Base-by-base conservation (phyloP, 2,329 filamentous ascomycete genomes). In the Colletotrichum cordylinicola region DNA sequence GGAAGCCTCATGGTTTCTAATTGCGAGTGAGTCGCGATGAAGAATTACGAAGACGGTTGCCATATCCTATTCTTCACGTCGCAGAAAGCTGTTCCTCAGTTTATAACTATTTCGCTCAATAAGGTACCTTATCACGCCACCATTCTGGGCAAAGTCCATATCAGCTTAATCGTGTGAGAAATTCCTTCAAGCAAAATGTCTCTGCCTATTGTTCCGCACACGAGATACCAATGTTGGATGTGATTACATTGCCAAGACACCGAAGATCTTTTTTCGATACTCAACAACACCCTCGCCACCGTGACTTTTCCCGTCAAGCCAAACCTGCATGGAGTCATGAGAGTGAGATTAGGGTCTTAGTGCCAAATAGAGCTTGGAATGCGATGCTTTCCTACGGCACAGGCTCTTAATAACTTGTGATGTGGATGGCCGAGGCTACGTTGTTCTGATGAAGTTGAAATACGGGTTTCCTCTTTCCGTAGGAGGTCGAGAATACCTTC, bases 21-120 rank as follows among this genome's bases (percentile, higher is more conserved):
- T 29, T 24, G 8, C 24, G 0, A 2, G 55, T 29, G 55, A 58
- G 2, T 58, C 15, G 7, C 8, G 24, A 56, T 13, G 27, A 56
- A 29, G 39, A 48, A 6, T 24, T 24, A 29, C 21, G 24, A 18
- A 2, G 1, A 0, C 0, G 16, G 15, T 1, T 29, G 0, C 8
- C 21, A 29, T 1, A 58, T 29, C 0, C 24, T 13, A 58, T 56
- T 21, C 9, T 29, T 12, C 52, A 56, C 16, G 8, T 58, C 9
- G 21, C 13, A 58, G 55, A 12, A 0, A 29, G 55, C 8, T 58
- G 6, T 58, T 24, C 6, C n/a, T 29, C 15, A 0, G 15, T 29
- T 29, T 18, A 58, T 58, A 58, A 29, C 2, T 58, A 29, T 10
- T 52, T 52, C 24, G 24, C 55, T 29, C 21, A 18, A 27, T n/a